A percentile compares a stretch with the other conserved stretches of the same genome.
Evolutionary conservation across 768 basidiomycete species (phyloP).

Genomic region (Naganishia vishniacii): DNA sequence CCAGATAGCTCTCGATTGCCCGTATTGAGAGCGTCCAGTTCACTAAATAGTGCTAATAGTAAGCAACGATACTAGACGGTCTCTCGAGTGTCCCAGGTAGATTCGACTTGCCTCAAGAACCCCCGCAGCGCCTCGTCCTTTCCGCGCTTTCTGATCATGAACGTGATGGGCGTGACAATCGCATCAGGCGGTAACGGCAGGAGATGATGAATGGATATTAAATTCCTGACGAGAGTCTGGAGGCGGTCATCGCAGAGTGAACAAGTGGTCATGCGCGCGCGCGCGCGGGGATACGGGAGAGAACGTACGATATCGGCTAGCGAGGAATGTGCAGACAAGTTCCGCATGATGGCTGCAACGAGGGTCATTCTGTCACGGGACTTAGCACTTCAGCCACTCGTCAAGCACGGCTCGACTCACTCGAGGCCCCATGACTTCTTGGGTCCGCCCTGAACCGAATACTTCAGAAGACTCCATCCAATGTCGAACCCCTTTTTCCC

Average conservation of each 20-base stretch:
- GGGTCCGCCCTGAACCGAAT: constrained; percentile 79
- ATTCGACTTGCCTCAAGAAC: constrained; percentile 55
- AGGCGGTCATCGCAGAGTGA: background rate
- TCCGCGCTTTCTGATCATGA: constrained; percentile 65
- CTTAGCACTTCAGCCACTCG: background rate
- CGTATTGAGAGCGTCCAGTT: constrained; percentile 66
- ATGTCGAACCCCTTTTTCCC: constrained; percentile 40
- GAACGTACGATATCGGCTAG: constrained; percentile 64
- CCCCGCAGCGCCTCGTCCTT: constrained; percentile 57
- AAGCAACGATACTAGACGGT: too few relatives aligned
- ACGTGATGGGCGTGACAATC: constrained; percentile 88
- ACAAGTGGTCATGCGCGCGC: too few relatives aligned
- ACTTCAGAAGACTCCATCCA: constrained; percentile 56
- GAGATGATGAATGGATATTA: constrained; percentile 74
- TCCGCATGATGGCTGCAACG: constrained; percentile 64
- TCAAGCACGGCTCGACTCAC: constrained; percentile 76
- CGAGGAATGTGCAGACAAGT: constrained; percentile 70
- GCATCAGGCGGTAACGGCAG: constrained; percentile 87
- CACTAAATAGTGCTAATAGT: constrained; percentile 25
- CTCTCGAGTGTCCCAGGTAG: too few relatives aligned
- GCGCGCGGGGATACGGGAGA: constrained; percentile 46
- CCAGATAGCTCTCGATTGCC: constrained; percentile 77
- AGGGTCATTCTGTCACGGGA: constrained; percentile 30
- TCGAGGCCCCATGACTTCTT: constrained; percentile 88
- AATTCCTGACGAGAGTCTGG: constrained; percentile 51